Percentiles rank a stretch among this genome's conserved stretches.
Conservation (phyloP, 176 grass and related monocot genomes). For the Eleusine indica region DNA sequence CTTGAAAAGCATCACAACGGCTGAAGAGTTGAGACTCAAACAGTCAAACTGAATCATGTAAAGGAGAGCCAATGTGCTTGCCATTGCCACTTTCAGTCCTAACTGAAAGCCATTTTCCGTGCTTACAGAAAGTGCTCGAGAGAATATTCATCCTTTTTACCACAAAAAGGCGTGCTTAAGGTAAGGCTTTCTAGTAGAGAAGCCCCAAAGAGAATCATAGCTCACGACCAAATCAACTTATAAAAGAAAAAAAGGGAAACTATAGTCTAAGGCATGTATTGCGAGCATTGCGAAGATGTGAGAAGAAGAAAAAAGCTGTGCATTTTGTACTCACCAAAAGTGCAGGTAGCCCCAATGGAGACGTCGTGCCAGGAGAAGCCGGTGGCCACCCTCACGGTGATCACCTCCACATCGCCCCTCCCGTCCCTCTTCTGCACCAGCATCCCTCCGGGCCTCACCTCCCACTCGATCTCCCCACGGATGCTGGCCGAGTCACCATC, state of each 20-base stretch:
- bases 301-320: not conserved
- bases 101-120: conserved; percentile 23
- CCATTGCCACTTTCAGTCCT: conserved; percentile 39
- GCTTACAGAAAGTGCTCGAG: not conserved
- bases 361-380: conserved; percentile 74
- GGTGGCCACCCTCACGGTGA: conserved; percentile 78
- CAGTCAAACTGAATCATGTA: not conserved
- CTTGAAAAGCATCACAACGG: not conserved
- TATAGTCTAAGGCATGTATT: not conserved
- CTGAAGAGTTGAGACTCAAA: not conserved
- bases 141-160: conserved; percentile 2
- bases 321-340: conserved; percentile 62
- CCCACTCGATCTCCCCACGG: conserved; percentile 79
- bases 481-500: not conserved
- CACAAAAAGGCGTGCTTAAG: not conserved
- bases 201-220: conserved; percentile 3
- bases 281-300: not conserved
- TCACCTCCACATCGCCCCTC: conserved; percentile 55
- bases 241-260: not conserved
- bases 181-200: not conserved
- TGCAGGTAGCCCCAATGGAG: conserved; percentile 82
- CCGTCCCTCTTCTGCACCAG: conserved; percentile 92
- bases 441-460: conserved; percentile 92
- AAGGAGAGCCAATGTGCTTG: conserved; percentile 15
- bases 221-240: not conserved